These are phyloP conservation scores for Ambrosia hybrid DNA, from an alignment of 140 eudicot species.

Conservation along the genomic window DNA sequence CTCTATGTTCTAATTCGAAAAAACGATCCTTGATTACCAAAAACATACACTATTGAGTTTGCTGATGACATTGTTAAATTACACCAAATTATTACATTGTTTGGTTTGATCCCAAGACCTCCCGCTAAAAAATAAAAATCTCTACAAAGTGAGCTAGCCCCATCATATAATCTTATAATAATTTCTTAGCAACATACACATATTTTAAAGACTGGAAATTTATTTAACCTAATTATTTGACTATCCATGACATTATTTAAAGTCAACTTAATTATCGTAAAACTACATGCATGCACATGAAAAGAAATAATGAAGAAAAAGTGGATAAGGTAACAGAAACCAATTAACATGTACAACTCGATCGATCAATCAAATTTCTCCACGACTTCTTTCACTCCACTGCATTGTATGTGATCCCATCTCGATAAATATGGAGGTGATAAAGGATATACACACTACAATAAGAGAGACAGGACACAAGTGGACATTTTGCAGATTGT, in stretches of 20 bases:
- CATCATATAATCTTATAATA: no score
- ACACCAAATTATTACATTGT: no score
- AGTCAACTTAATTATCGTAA: not conserved
- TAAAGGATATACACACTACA: constrained; percentile 6
- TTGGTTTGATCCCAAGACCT: no score
- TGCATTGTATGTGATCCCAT: not conserved
- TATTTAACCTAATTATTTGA: no score
- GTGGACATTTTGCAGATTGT: constrained; percentile 14
- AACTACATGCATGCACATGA: no score
- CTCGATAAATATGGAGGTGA: constrained; percentile 10
- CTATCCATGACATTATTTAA: not conserved
- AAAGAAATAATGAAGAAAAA: no score
- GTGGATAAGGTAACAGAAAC: not conserved
- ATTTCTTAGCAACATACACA: no score
- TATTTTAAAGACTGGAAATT: no score
- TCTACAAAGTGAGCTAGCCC: no score
- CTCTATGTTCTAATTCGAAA: not conserved
- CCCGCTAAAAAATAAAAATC: no score
- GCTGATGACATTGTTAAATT: no score
- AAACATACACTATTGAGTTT: not conserved
- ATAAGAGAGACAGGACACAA: constrained; percentile 8
- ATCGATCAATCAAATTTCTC: not conserved
- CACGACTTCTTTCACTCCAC: not conserved
- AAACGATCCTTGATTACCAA: not conserved
- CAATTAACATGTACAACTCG: not conserved